These are phyloP conservation scores for Suillus hirtellus DNA, from an alignment of 768 basidiomycete genomes.

Conservation along the genomic window DNA sequence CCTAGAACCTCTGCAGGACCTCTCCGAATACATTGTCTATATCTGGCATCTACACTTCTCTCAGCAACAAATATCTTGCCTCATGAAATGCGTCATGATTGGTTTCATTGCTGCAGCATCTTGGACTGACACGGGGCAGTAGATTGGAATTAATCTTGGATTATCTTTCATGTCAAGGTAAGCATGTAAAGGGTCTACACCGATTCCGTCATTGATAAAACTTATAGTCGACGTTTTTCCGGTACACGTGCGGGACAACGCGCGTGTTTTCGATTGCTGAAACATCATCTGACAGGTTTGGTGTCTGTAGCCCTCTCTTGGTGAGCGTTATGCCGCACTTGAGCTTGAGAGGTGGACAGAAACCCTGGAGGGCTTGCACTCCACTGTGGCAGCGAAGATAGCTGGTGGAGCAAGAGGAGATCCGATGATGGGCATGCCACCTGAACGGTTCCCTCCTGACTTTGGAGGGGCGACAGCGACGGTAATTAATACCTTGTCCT, in stretches of 20 bases:
- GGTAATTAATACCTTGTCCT: background rate
- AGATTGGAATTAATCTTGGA: no score
- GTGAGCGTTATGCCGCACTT: constrained; percentile 71
- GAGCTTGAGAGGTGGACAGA: constrained; percentile 84
- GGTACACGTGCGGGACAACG: background rate
- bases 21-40: no score
- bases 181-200: no score
- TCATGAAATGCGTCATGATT: background rate
- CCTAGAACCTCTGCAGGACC: no score
- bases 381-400: constrained; percentile 72
- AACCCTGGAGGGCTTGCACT: constrained; percentile 75
- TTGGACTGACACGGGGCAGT: background rate
- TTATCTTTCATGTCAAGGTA: no score
- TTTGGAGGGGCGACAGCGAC: constrained; percentile 27
- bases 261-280: background rate
- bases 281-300: background rate
- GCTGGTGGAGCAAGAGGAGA: constrained; percentile 36
- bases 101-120: background rate
- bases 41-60: no score
- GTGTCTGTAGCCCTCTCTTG: background rate
- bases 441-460: constrained; percentile 32
- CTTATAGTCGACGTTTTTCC: no score
- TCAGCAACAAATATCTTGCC: no score
- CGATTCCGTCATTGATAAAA: no score
- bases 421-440: constrained; percentile 35